phyloP scores from a whole-genome alignment of 768 basidiomycete genomes.

The Lactarius psammicola region DNA sequence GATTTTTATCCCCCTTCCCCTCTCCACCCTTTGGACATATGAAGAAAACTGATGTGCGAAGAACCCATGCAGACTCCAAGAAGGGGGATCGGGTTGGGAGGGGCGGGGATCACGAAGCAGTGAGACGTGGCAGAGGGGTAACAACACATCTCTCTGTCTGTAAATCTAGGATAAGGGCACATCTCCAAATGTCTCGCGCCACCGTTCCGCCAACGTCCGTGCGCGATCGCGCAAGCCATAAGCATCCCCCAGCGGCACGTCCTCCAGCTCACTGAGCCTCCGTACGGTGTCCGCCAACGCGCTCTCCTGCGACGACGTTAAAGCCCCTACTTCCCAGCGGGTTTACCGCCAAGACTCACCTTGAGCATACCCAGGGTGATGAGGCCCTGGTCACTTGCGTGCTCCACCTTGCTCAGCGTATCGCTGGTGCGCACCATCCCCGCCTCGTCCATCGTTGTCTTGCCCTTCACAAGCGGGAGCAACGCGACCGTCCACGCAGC shows the following conservation, averaged over 20 bases:
- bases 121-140: not conserved
- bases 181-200: constrained; percentile 19
- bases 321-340: not conserved
- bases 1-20: not conserved
- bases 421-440: constrained; percentile 9
- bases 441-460: not conserved
- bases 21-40: not conserved
- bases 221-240: constrained; percentile 15
- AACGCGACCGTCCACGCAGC: constrained; percentile 16
- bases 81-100: not conserved
- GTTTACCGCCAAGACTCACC: constrained; percentile 1
- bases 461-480: constrained; percentile 23
- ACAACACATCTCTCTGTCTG: constrained; percentile 7
- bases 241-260: constrained; percentile 11
- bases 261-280: constrained; percentile 18
- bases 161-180: constrained; percentile 16
- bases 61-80: not conserved
- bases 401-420: constrained; percentile 10
- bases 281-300: constrained; percentile 20
- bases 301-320: constrained; percentile 12
- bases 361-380: constrained; percentile 10
- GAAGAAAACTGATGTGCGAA: not conserved
- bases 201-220: constrained; percentile 16
- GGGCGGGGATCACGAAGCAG: not conserved
- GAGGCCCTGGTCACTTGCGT: not conserved